These are phyloP conservation scores for Phialemoniopsis sp. DNA, from an alignment of 2,329 filamentous ascomycete species.

Conservation along the genomic window DNA sequence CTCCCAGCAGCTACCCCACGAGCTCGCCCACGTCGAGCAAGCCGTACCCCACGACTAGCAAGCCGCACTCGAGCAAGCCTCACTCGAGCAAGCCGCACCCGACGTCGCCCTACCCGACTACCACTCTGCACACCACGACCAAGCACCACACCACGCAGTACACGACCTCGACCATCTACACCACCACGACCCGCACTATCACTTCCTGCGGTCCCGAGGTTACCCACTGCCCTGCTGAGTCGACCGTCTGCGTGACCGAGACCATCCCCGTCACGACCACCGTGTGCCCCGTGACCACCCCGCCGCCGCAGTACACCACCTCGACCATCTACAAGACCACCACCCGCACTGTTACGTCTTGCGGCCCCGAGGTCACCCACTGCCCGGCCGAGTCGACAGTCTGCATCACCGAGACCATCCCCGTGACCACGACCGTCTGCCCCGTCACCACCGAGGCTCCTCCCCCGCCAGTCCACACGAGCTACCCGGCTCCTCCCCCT, in stretches of 20 bases:
- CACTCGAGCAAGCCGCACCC: too few species aligned
- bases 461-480: too few species aligned
- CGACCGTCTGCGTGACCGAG: constrained; percentile 5
- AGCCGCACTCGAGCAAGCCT: too few species aligned
- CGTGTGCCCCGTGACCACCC: too few species aligned
- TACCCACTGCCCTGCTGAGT: constrained; percentile 13
- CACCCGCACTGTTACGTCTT: constrained; percentile 58
- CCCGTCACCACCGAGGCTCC: constrained; percentile 14
- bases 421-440: constrained; percentile 41
- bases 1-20: too few species aligned
- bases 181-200: constrained; percentile 31
- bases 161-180: constrained; percentile 31
- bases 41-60: too few species aligned
- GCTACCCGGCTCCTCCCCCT: too few species aligned
- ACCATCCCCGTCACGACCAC: constrained; percentile 3
- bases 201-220: constrained; percentile 13
- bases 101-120: too few species aligned
- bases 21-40: too few species aligned
- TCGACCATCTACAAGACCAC: constrained; percentile 53
- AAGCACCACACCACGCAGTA: too few species aligned
- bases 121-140: too few species aligned
- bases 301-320: constrained; percentile 22
- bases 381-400: constrained; percentile 46
- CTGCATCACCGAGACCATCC: constrained; percentile 29
- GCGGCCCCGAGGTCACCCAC: constrained; percentile 56